These are phyloP conservation scores for Hortiboletus rubellus DNA, from an alignment of 1,284 basidiomycete species.

Conservation along the genomic window DNA sequence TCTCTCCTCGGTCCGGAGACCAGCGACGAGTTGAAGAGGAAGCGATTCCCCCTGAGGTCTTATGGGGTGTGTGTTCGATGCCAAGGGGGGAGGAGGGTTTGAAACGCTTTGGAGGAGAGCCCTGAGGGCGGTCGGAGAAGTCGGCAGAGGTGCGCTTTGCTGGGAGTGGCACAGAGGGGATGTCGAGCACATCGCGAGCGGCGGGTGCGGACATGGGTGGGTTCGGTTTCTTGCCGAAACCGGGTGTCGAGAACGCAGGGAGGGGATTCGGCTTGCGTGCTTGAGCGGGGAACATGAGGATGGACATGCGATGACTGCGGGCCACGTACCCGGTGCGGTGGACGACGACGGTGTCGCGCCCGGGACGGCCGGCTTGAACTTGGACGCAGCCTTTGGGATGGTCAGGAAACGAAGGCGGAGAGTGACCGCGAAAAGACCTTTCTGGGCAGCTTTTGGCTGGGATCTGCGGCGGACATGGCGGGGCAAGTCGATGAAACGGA, in stretches of 20 bases:
- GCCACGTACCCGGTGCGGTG: slow-evolving; percentile 18
- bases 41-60: slow-evolving; percentile 8
- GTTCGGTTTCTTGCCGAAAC: slow-evolving; percentile 33
- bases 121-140: slow-evolving; percentile 33
- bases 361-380: slow-evolving; percentile 41
- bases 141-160: slow-evolving; percentile 43
- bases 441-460: not conserved
- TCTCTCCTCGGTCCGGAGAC: slow-evolving; percentile 20
- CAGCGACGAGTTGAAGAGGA: slow-evolving; percentile 3
- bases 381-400: slow-evolving; percentile 22
- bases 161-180: slow-evolving; percentile 36
- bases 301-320: not conserved
- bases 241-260: no score
- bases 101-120: slow-evolving; percentile 42
- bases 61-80: slow-evolving; percentile 41
- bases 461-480: slow-evolving; percentile 4
- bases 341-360: not conserved
- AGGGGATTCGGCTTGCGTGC: not conserved
- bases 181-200: slow-evolving; percentile 36
- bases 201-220: slow-evolving; percentile 9
- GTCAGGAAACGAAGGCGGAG: no score
- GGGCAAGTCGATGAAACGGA: slow-evolving; percentile 13
- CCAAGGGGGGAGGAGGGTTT: slow-evolving; percentile 35
- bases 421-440: slow-evolving; percentile 6
- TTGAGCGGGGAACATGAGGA: slow-evolving; percentile 12